These are phyloP conservation scores for Bolboschoenus planiculmis DNA, from an alignment of 176 grass and related monocot species.

Conservation along the genomic window DNA sequence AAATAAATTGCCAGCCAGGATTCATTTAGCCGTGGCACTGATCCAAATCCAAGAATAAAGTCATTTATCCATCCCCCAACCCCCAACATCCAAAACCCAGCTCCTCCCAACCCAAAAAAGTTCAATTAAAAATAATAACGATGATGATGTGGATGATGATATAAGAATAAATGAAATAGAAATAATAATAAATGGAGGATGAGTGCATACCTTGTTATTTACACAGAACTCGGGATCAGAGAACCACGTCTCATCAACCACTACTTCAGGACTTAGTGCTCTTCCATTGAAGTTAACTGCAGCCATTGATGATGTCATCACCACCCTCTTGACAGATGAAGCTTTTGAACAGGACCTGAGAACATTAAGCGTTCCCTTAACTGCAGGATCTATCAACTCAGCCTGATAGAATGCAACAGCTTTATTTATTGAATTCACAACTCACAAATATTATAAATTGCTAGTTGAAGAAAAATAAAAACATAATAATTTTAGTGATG, in stretches of 20 bases:
- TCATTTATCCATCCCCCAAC: too few relatives aligned
- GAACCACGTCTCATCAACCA: constrained; percentile 34
- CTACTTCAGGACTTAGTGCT: constrained; percentile 13
- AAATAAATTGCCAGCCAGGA: too few relatives aligned
- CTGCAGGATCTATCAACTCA: constrained; percentile 26
- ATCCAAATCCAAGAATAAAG: too few relatives aligned
- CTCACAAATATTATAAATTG: not conserved
- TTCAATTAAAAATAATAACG: not conserved
- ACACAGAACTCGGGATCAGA: constrained; percentile 18
- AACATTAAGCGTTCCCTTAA: constrained; percentile 37
- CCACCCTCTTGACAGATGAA: constrained; percentile 25
- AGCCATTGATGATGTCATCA: constrained; percentile 37
- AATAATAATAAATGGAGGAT: not conserved
- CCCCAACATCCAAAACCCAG: too few relatives aligned
- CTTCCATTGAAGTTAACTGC: constrained; percentile 13
- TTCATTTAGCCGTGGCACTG: too few relatives aligned
- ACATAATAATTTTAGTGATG: not conserved
- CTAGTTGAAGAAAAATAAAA: not conserved
- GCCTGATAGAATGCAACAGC: not conserved
- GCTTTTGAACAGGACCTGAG: constrained; percentile 28
- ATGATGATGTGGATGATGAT: too few relatives aligned
- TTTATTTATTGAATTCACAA: not conserved
- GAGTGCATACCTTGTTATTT: constrained; percentile 4
- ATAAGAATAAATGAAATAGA: not conserved
- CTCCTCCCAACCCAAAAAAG: too few relatives aligned